A percentile compares a stretch with the other conserved stretches of the same genome.
Conservation (phyloP, 2,329 filamentous ascomycete species). For the Colletotrichum lini region DNA sequence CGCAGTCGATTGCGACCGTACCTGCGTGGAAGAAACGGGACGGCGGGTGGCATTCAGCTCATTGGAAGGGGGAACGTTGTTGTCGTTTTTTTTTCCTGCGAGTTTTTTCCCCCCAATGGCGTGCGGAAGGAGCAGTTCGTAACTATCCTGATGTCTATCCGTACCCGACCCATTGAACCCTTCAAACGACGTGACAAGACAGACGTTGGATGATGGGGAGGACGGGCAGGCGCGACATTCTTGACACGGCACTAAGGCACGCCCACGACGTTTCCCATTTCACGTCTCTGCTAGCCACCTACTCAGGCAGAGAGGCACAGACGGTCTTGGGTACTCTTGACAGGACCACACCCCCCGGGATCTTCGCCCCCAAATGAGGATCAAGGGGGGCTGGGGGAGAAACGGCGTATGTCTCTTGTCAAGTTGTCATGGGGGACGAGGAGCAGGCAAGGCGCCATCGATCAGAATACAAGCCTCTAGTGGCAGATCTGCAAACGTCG, state of each 20-base stretch:
- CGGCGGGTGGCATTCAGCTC: conserved; percentile 4
- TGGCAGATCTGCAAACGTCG: conserved; percentile 34
- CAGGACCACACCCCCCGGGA: not conserved
- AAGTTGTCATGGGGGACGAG: not conserved
- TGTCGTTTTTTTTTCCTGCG: not conserved
- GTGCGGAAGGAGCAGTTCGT: not conserved
- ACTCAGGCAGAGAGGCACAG: not conserved
- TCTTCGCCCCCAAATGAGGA: not conserved
- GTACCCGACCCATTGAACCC: not conserved
- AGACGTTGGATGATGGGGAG: conserved; percentile 1
- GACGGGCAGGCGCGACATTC: conserved; percentile 13
- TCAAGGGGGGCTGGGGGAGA: not conserved
- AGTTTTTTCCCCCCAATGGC: too few species aligned
- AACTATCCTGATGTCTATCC: conserved; percentile 5
- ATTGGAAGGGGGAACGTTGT: not conserved
- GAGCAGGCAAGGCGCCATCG: not conserved
- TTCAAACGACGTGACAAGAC: conserved; percentile 5
- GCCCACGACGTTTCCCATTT: conserved; percentile 9
- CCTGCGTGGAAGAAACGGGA: conserved; percentile 26
- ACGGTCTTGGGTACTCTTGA: not conserved
- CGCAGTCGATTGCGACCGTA: conserved; percentile 11
- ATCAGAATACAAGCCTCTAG: conserved; percentile 27
- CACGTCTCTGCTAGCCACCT: not conserved
- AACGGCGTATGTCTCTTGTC: not conserved
- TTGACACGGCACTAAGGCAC: conserved; percentile 34